Base-by-base conservation (phyloP, 176 grass and related monocot genomes). In the Phragmites australis region DNA sequence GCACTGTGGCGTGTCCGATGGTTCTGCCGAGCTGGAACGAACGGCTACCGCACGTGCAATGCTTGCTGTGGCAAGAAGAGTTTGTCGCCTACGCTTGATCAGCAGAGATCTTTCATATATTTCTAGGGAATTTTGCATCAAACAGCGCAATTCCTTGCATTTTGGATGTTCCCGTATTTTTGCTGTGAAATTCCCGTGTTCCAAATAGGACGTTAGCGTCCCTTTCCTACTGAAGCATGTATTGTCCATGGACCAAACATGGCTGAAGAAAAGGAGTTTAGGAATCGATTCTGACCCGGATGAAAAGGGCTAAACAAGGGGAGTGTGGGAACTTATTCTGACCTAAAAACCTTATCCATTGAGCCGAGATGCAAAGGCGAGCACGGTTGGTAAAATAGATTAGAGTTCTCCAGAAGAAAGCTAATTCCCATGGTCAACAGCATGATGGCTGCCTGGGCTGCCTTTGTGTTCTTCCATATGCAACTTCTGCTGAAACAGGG, bases 321-420 rank as follows among this genome's bases (percentile, higher is more conserved):
- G 37, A 68, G 32, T 11, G 18, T 11, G 43, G 11, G 66, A 83
- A 83, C 18, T 67, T 84, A 74, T 75, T 75, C 81, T 32, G 77
- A 69, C 63, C 45, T 62, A 63, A 76, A 85, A 80, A 55, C 5
- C 47, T 46, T 81, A 89, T 85, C 82, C 41, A 18, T 1, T 30
- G 54, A 75, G 37, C 5, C 1, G 29, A 75, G 87, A 76, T 81
- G 87, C 77, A 80, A 80, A 88, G 70, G 59, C 14, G 40, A 32
- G 61, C 87, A 85, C 77, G 82, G 57, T 41, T 17, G 70, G 60
- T 70, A 31, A 76, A 70, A 45, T 53, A 61, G 83, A 77, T 81
- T 58, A 86, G 78, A 86, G 65, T 82, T 72, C 49, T 77, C 78
- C 50, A 40, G 58, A 78, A 82, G 66, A 42, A 84, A 70, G 65